Percentiles rank a stretch among this genome's conserved stretches.
Evolutionary conservation across 371 early-diverging fungal genomes (phyloP).

Genomic region (Syncephalastrum monosporum): DNA sequence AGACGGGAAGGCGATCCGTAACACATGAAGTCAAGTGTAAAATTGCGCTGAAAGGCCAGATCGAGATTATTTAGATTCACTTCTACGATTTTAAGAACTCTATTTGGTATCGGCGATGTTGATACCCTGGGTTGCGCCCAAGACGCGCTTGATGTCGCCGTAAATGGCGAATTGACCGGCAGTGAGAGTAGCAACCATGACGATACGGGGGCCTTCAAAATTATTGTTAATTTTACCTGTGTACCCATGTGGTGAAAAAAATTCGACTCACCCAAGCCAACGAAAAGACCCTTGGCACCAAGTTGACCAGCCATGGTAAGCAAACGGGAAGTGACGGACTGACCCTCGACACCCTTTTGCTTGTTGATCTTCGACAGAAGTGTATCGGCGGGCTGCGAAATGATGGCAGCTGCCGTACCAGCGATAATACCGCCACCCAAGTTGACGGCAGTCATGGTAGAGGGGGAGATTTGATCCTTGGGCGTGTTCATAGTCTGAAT

Average conservation of each 20-base stretch:
- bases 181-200: conserved; percentile 76
- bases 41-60: no score
- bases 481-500: conserved; percentile 30
- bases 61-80: no score
- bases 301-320: conserved; percentile 52
- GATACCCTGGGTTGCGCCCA: conserved; percentile 67
- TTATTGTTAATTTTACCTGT: no score
- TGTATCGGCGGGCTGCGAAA: conserved; percentile 96
- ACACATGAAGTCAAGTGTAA: no score
- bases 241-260: not conserved
- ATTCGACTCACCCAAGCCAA: conserved; percentile 43
- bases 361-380: conserved; percentile 88
- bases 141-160: conserved; percentile 67
- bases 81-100: not conserved
- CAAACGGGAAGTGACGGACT: conserved; percentile 47
- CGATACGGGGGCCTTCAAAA: conserved; percentile 56
- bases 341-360: conserved; percentile 50
- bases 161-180: conserved; percentile 66
- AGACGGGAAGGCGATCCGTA: no score
- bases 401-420: conserved; percentile 89
- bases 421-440: conserved; percentile 89
- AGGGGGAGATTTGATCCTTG: conserved; percentile 36
- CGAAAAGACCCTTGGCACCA: conserved; percentile 62
- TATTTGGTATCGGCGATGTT: conserved; percentile 45
- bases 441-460: conserved; percentile 65